Conservation (phyloP, 306 rosid species). For the Arachis stenosperma region DNA sequence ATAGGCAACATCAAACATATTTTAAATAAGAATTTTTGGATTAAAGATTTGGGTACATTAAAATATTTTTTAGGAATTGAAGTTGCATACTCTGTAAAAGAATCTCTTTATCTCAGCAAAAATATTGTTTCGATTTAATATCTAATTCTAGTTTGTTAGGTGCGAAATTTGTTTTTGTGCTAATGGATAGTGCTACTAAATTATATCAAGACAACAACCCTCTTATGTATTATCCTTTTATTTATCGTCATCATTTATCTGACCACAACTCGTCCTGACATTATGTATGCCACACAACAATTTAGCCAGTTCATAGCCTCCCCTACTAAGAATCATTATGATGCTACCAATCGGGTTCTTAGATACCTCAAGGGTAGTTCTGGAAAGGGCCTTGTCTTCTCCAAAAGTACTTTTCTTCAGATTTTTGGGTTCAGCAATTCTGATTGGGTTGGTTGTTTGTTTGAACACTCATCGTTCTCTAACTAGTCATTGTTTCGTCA, state of each 20-base stretch:
- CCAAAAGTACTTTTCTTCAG: not conserved
- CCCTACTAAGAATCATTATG: not conserved
- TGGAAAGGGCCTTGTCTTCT: not conserved
- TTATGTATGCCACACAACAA: not conserved
- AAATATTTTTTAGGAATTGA: too few species aligned
- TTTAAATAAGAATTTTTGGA: too few species aligned
- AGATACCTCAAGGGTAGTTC: not conserved
- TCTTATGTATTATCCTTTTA: not conserved
- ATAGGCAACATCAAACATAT: too few species aligned
- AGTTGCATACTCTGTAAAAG: too few species aligned
- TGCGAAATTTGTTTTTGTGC: not conserved
- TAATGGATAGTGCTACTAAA: not conserved
- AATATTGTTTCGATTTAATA: too few species aligned
- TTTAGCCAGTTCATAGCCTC: not conserved
- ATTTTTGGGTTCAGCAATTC: not conserved
- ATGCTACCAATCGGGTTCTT: not conserved
- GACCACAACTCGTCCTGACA: not conserved
- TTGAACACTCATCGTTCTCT: not conserved
- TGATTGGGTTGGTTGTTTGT: not conserved
- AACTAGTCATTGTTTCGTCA: not conserved
- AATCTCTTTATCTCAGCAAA: too few species aligned
- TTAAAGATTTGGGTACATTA: not conserved
- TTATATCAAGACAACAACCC: not conserved
- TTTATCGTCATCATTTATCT: not conserved
- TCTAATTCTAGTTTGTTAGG: not conserved